Evolutionary conservation across 495 filamentous ascomycete species (phyloP).

Genomic region (Rhypophila decipiens): DNA sequence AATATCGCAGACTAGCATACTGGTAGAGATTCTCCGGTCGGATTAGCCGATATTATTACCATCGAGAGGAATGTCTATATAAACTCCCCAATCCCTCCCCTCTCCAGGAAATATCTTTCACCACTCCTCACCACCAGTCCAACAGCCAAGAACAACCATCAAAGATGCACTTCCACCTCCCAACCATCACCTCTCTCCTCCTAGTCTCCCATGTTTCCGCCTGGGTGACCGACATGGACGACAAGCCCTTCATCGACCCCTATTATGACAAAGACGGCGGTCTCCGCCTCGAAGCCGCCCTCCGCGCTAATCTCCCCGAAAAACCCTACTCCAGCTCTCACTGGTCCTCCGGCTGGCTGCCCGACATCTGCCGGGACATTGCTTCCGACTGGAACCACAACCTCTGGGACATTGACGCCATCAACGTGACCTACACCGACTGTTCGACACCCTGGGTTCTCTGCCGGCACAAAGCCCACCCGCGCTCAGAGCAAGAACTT

Average conservation of each 20-base stretch:
- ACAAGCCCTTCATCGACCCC: not conserved
- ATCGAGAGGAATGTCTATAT: too few relatives aligned
- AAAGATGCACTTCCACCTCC: too few relatives aligned
- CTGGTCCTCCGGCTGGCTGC: not conserved
- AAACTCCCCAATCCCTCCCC: too few relatives aligned
- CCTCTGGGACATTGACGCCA: not conserved
- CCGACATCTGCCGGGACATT: not conserved
- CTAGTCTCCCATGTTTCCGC: not conserved
- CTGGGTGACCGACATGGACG: not conserved
- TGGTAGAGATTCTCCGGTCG: too few relatives aligned
- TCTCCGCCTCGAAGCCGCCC: not conserved
- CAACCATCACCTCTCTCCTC: too few relatives aligned
- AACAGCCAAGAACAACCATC: too few relatives aligned
- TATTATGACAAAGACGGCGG: not conserved
- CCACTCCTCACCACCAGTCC: too few relatives aligned
- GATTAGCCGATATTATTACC: too few relatives aligned
- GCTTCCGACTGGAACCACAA: not conserved
- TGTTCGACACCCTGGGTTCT: not conserved
- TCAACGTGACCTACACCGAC: not conserved
- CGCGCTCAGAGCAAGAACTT: not conserved
- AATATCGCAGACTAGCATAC: too few relatives aligned
- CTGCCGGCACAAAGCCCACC: not conserved
- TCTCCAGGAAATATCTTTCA: too few relatives aligned
- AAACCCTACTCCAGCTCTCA: not conserved
- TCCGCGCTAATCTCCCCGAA: not conserved